Evolutionary conservation across 345 rosid species (phyloP).

Genomic region (Pugionium cornutum): DNA sequence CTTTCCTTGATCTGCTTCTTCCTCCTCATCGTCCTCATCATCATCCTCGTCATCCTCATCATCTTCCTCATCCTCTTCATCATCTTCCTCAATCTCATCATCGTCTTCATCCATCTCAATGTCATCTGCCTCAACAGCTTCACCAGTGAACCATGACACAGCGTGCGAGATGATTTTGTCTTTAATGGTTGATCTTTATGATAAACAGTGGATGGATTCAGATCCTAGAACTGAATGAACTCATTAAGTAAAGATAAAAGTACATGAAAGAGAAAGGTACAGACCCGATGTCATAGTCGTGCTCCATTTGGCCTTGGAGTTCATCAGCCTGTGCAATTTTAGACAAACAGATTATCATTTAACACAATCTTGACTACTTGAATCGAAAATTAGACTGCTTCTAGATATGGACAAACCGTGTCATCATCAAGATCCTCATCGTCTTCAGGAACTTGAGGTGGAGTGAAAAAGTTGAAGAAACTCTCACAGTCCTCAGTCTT

Average conservation of each 20-base stretch:
- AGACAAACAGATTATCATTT: background rate
- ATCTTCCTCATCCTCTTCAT: slow-evolving; percentile 58
- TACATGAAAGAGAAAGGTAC: slow-evolving; percentile 24
- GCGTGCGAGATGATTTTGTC: slow-evolving; percentile 91
- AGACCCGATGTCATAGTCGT: slow-evolving; percentile 94
- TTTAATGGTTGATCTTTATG: slow-evolving; percentile 72
- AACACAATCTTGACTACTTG: background rate
- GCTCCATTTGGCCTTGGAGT: slow-evolving; percentile 92
- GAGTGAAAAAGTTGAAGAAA: slow-evolving; percentile 86
- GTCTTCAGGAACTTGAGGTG: slow-evolving; percentile 93
- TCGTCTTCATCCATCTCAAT: slow-evolving; percentile 58
- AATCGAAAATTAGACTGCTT: background rate
- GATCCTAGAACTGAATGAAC: background rate
- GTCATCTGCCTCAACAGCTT: slow-evolving; percentile 72
- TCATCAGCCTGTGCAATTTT: slow-evolving; percentile 73
- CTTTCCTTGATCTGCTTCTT: slow-evolving; percentile 51
- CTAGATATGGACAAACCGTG: slow-evolving; percentile 44
- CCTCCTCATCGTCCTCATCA: slow-evolving; percentile 59
- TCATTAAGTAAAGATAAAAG: background rate
- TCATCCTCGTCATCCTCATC: slow-evolving; percentile 61
- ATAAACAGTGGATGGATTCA: slow-evolving; percentile 1
- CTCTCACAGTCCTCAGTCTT: slow-evolving; percentile 91
- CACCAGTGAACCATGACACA: slow-evolving; percentile 95
- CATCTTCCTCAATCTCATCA: slow-evolving; percentile 51
- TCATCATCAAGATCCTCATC: slow-evolving; percentile 88